These are phyloP conservation scores for Lipomyces kockii DNA, from an alignment of 805 yeast genomes.

Conservation along the genomic window DNA sequence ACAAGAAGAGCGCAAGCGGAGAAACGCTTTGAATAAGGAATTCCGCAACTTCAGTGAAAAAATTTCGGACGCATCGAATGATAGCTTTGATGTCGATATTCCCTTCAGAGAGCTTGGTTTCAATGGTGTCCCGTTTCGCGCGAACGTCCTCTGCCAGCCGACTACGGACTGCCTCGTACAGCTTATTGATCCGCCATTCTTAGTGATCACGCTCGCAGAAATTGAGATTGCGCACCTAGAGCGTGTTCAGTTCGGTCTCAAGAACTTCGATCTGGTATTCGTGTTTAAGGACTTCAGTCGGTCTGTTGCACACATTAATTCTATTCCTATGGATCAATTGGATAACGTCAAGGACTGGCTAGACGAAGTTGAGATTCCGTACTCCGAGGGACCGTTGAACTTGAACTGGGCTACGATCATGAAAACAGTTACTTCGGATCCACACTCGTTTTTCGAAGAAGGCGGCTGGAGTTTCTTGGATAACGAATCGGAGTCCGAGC, in stretches of 20 bases:
- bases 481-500: constrained; percentile 81
- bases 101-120: constrained; percentile 97
- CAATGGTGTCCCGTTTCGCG: constrained; percentile 95
- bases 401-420: constrained; percentile 94
- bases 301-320: constrained; percentile 90
- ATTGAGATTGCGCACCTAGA: constrained; percentile 94
- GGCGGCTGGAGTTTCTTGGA: constrained; percentile 97
- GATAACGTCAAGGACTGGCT: constrained; percentile 96
- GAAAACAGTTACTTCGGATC: constrained; percentile 91
- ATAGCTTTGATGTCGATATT: constrained; percentile 82
- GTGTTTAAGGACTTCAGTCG: constrained; percentile 87
- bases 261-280: constrained; percentile 95
- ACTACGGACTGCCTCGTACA: constrained; percentile 96
- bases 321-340: constrained; percentile 88
- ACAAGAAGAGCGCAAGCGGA: constrained; percentile 94
- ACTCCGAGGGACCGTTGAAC: constrained; percentile 91
- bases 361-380: constrained; percentile 96
- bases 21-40: constrained; percentile 88
- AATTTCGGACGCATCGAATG: constrained; percentile 85
- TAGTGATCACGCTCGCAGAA: constrained; percentile 88
- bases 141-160: constrained; percentile 93
- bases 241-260: constrained; percentile 95
- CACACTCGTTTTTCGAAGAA: constrained; percentile 88
- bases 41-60: constrained; percentile 87
- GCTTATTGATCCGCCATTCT: constrained; percentile 90